Base-by-base conservation (phyloP, 1,139 yeast genomes). In the Maudiozyma humilis region DNA sequence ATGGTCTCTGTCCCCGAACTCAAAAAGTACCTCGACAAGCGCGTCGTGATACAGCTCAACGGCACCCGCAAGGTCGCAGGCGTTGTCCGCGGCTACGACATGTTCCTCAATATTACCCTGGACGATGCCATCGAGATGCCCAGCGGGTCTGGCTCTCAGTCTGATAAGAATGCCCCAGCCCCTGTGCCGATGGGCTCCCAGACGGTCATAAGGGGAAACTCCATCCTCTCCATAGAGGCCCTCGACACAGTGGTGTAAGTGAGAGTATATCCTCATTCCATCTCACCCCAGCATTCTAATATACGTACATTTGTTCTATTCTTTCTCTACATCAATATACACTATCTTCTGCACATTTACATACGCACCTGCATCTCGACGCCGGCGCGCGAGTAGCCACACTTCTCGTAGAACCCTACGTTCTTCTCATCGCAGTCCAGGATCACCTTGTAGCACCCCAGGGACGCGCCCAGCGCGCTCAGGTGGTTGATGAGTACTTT, bases 401-500 rank as follows among this genome's bases (percentile, higher is more conserved):
- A 93, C 66, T 88, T 91, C 56, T 87, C 86, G 62, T 91, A 91
- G 66, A 91, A 91, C 2, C 78, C 82, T 31, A 79, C 82, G 59
- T 91, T 91, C 46, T 78, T 76, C 17, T 77, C 79, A 41, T 85
- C 82, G 64, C 98, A 91, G 66, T 91, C 97, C 58, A 91, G 71
- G 43, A 91, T 84, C 14, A 86, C 81, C 68, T 91, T 91, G 66
- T 91, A 91, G 56, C 94, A 88, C 3, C 91, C 93, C 18, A 57
- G 61, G 2, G 65, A 56, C 46, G 73, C 57, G 4, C 86, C 96
- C 38, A 84, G 62, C 20, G 69, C 69, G 4, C 82, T 75, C 57
- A 91, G 71, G 14, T 76, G 70, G 25, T 71, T 66, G 54, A 91
- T 85, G 65, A 91, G 64, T 16, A 72, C 66, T 53, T 72, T 67